These are phyloP conservation scores for Fusarium torreyae DNA, from an alignment of 2,329 filamentous ascomycete genomes.

Conservation along the genomic window DNA sequence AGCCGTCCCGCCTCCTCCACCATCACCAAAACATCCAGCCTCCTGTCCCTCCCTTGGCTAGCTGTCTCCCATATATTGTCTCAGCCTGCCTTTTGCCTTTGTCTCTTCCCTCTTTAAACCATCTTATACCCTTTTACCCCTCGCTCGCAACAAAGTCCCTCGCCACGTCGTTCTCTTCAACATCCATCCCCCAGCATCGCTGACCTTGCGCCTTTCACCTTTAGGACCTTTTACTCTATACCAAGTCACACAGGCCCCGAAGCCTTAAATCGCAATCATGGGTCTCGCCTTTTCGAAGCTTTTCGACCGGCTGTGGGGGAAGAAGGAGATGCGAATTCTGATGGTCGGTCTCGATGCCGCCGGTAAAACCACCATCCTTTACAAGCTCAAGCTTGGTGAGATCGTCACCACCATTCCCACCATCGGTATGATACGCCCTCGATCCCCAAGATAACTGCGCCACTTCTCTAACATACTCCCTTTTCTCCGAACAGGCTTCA, in stretches of 20 bases:
- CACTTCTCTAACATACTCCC: slow-evolving; percentile 43
- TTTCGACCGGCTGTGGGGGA: slow-evolving; percentile 96
- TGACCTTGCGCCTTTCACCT: slow-evolving; percentile 43
- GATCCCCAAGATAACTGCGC: not conserved
- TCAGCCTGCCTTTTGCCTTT: slow-evolving; percentile 34
- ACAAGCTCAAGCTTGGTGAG: slow-evolving; percentile 99
- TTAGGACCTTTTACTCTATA: slow-evolving; percentile 47
- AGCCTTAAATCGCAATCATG: slow-evolving; percentile 79
- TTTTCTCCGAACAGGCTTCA: slow-evolving; percentile 79
- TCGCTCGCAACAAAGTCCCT: slow-evolving; percentile 35
- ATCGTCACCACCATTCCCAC: slow-evolving; percentile 99
- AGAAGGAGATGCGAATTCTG: slow-evolving; percentile 99
- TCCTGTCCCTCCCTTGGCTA: slow-evolving; percentile 39
- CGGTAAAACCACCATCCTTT: slow-evolving; percentile 99
- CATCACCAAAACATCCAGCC: slow-evolving; percentile 46
- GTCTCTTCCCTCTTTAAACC: slow-evolving; percentile 28
- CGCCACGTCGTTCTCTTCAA: slow-evolving; percentile 34
- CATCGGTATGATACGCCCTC: slow-evolving; percentile 75
- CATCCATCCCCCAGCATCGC: slow-evolving; percentile 25
- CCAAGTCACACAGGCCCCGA: slow-evolving; percentile 51
- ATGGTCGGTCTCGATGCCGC: slow-evolving; percentile 99
- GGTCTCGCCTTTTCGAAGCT: slow-evolving; percentile 98
- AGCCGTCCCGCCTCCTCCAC: slow-evolving; percentile 41
- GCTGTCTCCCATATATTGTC: slow-evolving; percentile 32
- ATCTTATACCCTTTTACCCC: slow-evolving; percentile 26